Base-by-base conservation (phyloP, 2,329 filamentous ascomycete species). In the Teratosphaeria pseudoeucalypti region DNA sequence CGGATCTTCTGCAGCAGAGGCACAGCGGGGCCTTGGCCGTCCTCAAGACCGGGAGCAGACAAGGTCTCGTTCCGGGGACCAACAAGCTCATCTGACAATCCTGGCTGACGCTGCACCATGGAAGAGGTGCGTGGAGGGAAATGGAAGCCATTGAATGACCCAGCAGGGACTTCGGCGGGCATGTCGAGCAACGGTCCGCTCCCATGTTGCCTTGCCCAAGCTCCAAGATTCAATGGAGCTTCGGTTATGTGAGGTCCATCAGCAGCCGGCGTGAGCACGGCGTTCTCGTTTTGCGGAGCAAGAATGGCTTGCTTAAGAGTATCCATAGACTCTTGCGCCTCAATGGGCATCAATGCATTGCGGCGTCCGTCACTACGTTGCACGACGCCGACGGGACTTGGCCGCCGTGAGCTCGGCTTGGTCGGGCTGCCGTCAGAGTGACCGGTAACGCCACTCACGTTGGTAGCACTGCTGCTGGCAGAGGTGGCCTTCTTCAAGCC, bases 281-380 rank as follows among this genome's bases (percentile, higher is more conserved):
- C 67, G 49, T 70, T 68, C 64, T 73, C 70, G 37, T 72, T 72
- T 43, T 67, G 65, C 9, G 71, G 65, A 7, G 67, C 68, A 56
- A 66, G 64, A 37, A 71, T 60, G 9, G 66, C 67, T 58, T 72
- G 66, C 64, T 72, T 72, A 34, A 72, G 61, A 32, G 63, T 64
- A 60, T 71, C 68, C 47, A 68, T 60, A 34, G 64, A 65, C 2
- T 65, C 26, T 23, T 55, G 29, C 19, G 34, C 53, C 14, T 32
- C 34, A 32, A 55, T 55, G 9, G 27, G 29, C 27, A 54, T 32
- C 53, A 54, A 19, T 32, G 53, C 53, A 32, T 54, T 54, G 53
- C 53, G 53, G 16, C 53, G 53, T 19, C 34, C 53, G 19, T 32
- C 53, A 23, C 27, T 32, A 10, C 34, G 53, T 19, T 54, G 53